Evolutionary conservation across 352 stramenopile species (phyloP).

Genomic region (Phytophthora cactorum): DNA sequence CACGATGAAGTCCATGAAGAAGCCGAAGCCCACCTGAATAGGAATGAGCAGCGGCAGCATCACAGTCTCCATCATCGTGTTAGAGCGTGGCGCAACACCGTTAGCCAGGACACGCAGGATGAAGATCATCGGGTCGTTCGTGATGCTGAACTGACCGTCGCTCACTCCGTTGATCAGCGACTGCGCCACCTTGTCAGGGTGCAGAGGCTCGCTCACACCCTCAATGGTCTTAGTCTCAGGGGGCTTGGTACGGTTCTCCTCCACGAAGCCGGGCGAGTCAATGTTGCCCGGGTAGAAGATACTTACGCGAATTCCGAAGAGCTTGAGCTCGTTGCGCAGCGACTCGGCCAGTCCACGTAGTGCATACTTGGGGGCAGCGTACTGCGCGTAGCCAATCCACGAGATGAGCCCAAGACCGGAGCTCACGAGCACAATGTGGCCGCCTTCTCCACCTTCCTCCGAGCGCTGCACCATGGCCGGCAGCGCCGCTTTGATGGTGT

Average conservation of each 20-base stretch:
- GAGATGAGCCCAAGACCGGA: conserved; percentile 74
- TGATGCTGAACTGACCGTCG: conserved; percentile 80
- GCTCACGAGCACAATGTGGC: conserved; percentile 76
- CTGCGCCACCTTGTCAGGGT: conserved; percentile 71
- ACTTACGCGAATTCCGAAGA: conserved; percentile 73
- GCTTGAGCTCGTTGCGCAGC: conserved; percentile 78
- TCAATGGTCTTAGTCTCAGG: conserved; percentile 80
- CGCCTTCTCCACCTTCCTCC: conserved; percentile 58
- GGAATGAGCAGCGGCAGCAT: conserved; percentile 65
- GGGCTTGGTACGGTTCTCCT: conserved; percentile 82
- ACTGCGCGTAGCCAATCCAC: conserved; percentile 86
- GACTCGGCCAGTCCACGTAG: conserved; percentile 80
- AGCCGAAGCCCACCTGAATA: conserved; percentile 76
- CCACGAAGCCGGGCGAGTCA: conserved; percentile 74
- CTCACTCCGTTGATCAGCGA: conserved; percentile 68
- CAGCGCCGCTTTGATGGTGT: conserved; percentile 83
- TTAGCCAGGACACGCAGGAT: conserved; percentile 77
- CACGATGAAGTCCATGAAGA: conserved; percentile 87
- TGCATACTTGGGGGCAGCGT: conserved; percentile 85
- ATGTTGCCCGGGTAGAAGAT: conserved; percentile 89
- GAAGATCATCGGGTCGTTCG: conserved; percentile 81
- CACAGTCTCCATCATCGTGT: conserved; percentile 75
- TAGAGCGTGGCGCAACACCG: conserved; percentile 73
- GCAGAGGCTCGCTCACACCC: conserved; percentile 50
- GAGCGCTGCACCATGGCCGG: conserved; percentile 78